Base-by-base conservation (phyloP, 2,329 filamentous ascomycete genomes). In the Aureobasidium lini region DNA sequence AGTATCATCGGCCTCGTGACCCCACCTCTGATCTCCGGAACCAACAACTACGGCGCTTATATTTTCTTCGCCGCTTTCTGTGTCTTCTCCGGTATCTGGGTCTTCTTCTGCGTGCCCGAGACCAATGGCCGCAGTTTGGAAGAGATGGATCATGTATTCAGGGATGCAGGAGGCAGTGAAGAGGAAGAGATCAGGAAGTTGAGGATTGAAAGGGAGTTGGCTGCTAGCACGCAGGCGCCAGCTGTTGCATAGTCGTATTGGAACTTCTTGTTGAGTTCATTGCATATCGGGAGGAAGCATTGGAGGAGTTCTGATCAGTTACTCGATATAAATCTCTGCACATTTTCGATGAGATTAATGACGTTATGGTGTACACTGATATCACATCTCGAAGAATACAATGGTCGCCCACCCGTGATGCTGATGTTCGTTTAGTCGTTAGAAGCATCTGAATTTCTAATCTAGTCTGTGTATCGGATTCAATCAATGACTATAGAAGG, bases 61-160 rank as follows among this genome's bases (percentile, higher is more conserved):
- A 72, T 83, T 47, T 85, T 86, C 73, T 86, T 86, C 62, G 81
- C 78, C 0, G 72, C 76, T 2, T 83, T 83, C 62, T 80, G 78
- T 61, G 65, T 79, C 1, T 67, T 83, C 4, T 76, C 78, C 0
- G 69, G 77, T 7, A 60, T 78, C 6, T 85, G 80, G 77, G 78
- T 79, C 0, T 81, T 71, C 64, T 76, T 78, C 58, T 81, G 80
- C 61, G 77, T 83, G 0, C 82, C 81, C 0, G 83, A 86, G 66
- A 85, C 82, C 1, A 81, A 77, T 49, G 81, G 81, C 1, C 61
- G 57, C 37, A 67, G 60, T 6, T 48, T 70, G 15, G 67, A 70
- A 32, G 54, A 68, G 52, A 68, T 69, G 66, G 68, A 69, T 48
- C 48, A 50, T 39, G 48, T 50, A 5, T 50, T 50, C 28, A 36